A percentile compares a stretch with the other conserved stretches of the same genome.
These are phyloP conservation scores for Dovyalis caffra DNA, from an alignment of 345 rosid genomes.

Conservation along the genomic window DNA sequence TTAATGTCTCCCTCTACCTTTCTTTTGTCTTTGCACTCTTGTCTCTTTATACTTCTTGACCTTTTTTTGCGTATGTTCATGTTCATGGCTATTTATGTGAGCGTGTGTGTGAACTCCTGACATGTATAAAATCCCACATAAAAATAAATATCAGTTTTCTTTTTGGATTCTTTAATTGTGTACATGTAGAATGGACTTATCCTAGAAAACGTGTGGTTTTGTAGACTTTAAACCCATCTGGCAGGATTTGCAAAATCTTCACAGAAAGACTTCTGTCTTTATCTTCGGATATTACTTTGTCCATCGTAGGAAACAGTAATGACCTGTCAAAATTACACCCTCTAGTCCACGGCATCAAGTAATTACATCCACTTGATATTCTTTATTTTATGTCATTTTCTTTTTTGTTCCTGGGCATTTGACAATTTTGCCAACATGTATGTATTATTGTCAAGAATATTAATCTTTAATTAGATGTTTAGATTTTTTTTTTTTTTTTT, in stretches of 20 bases:
- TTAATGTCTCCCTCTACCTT: conserved; percentile 13
- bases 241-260: conserved; percentile 25
- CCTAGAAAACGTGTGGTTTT: conserved; percentile 19
- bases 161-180: conserved; percentile 15
- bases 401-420: neutral
- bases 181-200: conserved; percentile 19
- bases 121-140: conserved; percentile 10
- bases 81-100: neutral
- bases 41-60: conserved; percentile 21
- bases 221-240: neutral
- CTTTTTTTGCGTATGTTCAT: neutral
- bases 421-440: neutral
- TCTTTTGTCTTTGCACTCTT: conserved; percentile 27
- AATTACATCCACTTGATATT: neutral
- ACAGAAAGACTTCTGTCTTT: conserved; percentile 5
- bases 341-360: neutral
- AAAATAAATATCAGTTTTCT: conserved; percentile 14
- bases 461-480: neutral
- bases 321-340: conserved; percentile 1
- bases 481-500: too few relatives aligned
- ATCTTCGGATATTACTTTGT: neutral
- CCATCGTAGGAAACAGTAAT: neutral
- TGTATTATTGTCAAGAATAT: neutral
- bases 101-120: neutral
- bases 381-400: too few relatives aligned